These are phyloP conservation scores for Lactarius vividus DNA, from an alignment of 768 basidiomycete species.

Conservation along the genomic window DNA sequence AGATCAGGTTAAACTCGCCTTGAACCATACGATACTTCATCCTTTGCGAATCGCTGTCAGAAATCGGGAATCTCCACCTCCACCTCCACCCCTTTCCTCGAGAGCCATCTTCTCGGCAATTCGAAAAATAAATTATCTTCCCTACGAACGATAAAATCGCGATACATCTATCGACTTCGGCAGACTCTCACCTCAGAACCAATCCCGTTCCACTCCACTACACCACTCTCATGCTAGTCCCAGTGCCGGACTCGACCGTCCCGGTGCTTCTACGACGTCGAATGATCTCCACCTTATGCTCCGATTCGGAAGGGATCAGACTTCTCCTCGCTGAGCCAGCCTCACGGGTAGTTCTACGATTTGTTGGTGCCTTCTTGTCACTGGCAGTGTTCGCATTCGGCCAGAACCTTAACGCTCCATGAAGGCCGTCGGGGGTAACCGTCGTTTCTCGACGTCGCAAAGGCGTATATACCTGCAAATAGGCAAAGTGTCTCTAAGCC, in stretches of 20 bases:
- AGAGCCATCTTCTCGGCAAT: slow-evolving; percentile 9
- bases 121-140: background rate
- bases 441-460: slow-evolving; percentile 49
- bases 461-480: slow-evolving; percentile 34
- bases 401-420: slow-evolving; percentile 34
- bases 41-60: slow-evolving; percentile 27
- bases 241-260: slow-evolving; percentile 16
- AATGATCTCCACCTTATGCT: slow-evolving; percentile 28
- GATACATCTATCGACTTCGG: background rate
- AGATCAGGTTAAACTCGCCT: slow-evolving; percentile 25
- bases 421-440: slow-evolving; percentile 44
- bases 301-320: slow-evolving; percentile 29
- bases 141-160: background rate
- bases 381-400: slow-evolving; percentile 18
- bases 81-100: slow-evolving; percentile 13
- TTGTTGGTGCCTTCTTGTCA: slow-evolving; percentile 17
- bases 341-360: slow-evolving; percentile 10
- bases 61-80: slow-evolving; percentile 25
- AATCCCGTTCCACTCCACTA: slow-evolving; percentile 9
- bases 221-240: slow-evolving; percentile 11
- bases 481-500: slow-evolving; percentile 19
- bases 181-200: slow-evolving; percentile 12
- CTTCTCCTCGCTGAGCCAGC: slow-evolving; percentile 24
- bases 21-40: slow-evolving; percentile 14
- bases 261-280: slow-evolving; percentile 26